Evolutionary conservation across 306 rosid genomes (phyloP).

Genomic region (Styphnolobium japonicum): DNA sequence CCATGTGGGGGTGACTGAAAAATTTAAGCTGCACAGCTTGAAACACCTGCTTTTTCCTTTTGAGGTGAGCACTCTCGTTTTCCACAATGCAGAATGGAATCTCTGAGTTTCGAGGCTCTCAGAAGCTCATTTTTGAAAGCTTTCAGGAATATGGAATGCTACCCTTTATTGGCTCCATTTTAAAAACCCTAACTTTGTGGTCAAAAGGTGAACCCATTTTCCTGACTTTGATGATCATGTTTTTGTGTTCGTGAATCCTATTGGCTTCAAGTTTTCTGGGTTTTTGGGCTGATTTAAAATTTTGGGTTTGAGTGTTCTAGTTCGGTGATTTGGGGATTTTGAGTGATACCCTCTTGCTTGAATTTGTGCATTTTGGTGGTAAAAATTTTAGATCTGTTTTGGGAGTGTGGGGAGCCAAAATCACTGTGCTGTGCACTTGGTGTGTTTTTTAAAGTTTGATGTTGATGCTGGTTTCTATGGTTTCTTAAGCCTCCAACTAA

Average conservation of each 20-base stretch:
- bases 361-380: conserved; percentile 24
- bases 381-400: conserved; percentile 46
- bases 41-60: conserved; percentile 13
- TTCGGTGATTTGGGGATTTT: conserved; percentile 19
- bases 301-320: conserved; percentile 24
- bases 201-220: conserved; percentile 40
- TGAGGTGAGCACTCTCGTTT: conserved; percentile 36
- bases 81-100: conserved; percentile 54
- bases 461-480: conserved; percentile 12
- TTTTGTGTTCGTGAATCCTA: conserved; percentile 5
- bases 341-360: conserved; percentile 11
- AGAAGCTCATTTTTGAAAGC: conserved; percentile 32
- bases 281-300: conserved; percentile 27
- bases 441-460: conserved; percentile 7
- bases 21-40: conserved; percentile 28
- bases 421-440: conserved; percentile 24
- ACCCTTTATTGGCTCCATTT: conserved; percentile 18
- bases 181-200: conserved; percentile 44
- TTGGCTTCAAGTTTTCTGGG: conserved; percentile 24
- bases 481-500: conserved; percentile 20
- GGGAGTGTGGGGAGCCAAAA: conserved; percentile 24
- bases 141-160: neutral
- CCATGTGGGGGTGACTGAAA: conserved; percentile 33
- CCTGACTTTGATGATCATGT: conserved; percentile 6
- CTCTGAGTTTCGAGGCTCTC: conserved; percentile 57